These are phyloP conservation scores for Ustilago nuda DNA, from an alignment of 1,284 basidiomycete genomes.

Conservation along the genomic window DNA sequence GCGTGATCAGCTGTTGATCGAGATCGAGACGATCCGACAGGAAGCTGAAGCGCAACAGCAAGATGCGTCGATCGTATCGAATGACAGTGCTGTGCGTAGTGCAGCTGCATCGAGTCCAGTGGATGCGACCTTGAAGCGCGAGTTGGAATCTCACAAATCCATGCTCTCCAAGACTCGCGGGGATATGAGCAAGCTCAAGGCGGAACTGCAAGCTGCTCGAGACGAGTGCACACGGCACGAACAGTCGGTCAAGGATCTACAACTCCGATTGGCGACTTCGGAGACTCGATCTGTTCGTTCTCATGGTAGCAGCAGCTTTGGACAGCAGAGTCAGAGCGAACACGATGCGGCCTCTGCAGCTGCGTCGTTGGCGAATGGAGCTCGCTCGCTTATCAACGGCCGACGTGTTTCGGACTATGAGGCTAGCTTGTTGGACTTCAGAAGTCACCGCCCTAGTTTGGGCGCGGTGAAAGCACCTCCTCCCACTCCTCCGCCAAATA, in stretches of 20 bases:
- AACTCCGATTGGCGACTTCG: conserved; percentile 48
- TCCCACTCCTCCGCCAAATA: conserved; percentile 85
- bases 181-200: conserved; percentile 70
- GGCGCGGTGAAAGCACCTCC: conserved; percentile 80
- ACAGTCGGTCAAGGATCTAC: conserved; percentile 50
- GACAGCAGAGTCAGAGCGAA: conserved; percentile 39
- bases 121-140: conserved; percentile 65
- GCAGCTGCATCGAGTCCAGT: conserved; percentile 15
- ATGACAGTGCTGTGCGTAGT: conserved; percentile 9
- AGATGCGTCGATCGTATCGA: conserved; percentile 16
- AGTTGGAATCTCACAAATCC: conserved; percentile 81
- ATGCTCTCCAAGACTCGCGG: conserved; percentile 73
- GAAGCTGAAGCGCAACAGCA: conserved; percentile 35
- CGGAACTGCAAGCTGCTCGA: conserved; percentile 81
- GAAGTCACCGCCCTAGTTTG: conserved; percentile 36
- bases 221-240: conserved; percentile 75
- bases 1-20: conserved; percentile 64
- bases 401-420: conserved; percentile 36
- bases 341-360: conserved; percentile 29
- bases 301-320: conserved; percentile 43
- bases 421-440: conserved; percentile 21
- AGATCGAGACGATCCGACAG: conserved; percentile 60
- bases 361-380: conserved; percentile 27
- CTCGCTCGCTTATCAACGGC: conserved; percentile 31
- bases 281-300: conserved; percentile 55